Evolutionary conservation across 257 asterid genomes (phyloP), one percentile per base, ranked within the genome.

Genomic region (Rehmannia glutinosa): DNA sequence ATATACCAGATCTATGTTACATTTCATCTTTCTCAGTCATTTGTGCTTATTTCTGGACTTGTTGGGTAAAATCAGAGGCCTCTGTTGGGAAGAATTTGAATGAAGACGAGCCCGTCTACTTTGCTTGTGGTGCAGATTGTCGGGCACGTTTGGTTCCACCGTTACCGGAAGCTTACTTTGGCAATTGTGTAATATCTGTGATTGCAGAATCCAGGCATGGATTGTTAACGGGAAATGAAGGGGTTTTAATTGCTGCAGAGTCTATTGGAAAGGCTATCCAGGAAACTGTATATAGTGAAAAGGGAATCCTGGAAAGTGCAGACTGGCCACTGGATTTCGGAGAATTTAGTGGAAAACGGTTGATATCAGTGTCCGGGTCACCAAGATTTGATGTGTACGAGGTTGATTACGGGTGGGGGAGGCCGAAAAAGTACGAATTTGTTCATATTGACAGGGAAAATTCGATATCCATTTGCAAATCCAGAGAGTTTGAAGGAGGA

Each of bases 31-130:
- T 80, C 54, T 51, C 80, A 0, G 77, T 75, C 0, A 42, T 66
- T 9, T 75, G 77, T 28, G 76, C 82, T 4, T 75, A 75, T 24
- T 68, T 64, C 7, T 83, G 88, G 88, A 57, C 53, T 10, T 83
- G 88, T 32, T 36, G 67, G 9, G 62, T 21, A 0, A 80, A 64
- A 63, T 61, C 75, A 2, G 51, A 12, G 47, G 35, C 15, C 4
- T 21, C 54, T 1, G 35, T 2, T 13, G 53, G 33, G 8, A 38
- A 42, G 0, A 56, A 10, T 5, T 23, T 4, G 2, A 60, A 56
- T 7, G 67, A 36, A 3, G 70, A 62, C 8, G 77, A 64, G 59
- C 3, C 2, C 4, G 72, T 63, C 36, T n/a, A 41, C 59, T 71
- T 79, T 47, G 0, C 10, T 1, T 63, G 28, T 17, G 42, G 49